Base-by-base conservation (phyloP, 2,329 filamentous ascomycete species). In the Colletotrichum echinochloae region DNA sequence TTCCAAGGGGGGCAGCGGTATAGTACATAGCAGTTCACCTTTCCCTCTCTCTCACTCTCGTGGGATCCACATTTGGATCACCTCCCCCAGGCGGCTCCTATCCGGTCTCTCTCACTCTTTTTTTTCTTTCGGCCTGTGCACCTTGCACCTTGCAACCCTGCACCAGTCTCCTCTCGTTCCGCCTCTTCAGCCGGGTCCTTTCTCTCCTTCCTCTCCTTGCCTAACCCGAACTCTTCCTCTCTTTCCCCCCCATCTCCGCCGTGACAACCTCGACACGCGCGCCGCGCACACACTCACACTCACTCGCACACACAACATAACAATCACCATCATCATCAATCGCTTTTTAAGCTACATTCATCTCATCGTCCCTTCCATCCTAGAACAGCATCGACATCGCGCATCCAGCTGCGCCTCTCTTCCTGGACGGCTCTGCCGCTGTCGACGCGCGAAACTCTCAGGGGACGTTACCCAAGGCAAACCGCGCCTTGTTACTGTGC, bases 211-310 rank as follows among this genome's bases (percentile, higher is more conserved):
- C 51, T 56, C 67, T 61, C 41, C 67, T 61, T 63, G 60, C 66
- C 68, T 64, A 57, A 55, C 67, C 41, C 57, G 41, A 71, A 49
- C 59, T 41, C 60, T 70, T 68, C 63, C 41, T 64, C 55, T 51
- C 54, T 54, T 70, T 41, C 39, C 35, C 55, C 49, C 48, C 57
- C 57, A 44, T 66, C 49, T 62, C 66, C 70, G 67, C 54, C 57
- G 70, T 70, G 66, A 66, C 62, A 72, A 62, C 57, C 56, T 72
- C 61, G 54, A 62, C 70, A 57, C 66, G 60, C 56, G 63, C 69
- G 65, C 48, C 65, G 60, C 61, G 52, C 41, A 35, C 64, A 39
- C 37, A 51, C 48, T 11, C 48, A 9, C 51, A 23, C 59, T 54
- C 28, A 26, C 60, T 64, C 65, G 35, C 57, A 56, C 30, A 41